A percentile compares a stretch with the other conserved stretches of the same genome.
phyloP scores from a whole-genome alignment of 805 yeast species.

The Suhomyces canberraensis region DNA sequence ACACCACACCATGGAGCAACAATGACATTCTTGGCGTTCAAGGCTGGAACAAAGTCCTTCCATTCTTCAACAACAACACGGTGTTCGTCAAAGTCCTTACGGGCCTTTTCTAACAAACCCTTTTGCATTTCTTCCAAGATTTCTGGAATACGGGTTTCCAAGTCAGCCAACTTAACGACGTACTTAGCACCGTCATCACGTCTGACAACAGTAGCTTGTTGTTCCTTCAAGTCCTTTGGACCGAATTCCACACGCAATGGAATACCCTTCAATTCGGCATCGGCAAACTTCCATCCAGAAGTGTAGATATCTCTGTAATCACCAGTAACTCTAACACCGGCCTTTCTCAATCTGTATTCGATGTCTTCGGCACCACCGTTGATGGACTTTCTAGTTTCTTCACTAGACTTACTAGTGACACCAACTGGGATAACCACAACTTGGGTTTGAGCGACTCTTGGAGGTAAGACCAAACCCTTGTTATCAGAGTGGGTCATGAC shows the following conservation, averaged over 20 bases:
- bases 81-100: slow-evolving; percentile 78
- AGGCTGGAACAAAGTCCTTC: slow-evolving; percentile 88
- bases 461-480: slow-evolving; percentile 97
- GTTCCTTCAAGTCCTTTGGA: slow-evolving; percentile 85
- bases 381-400: slow-evolving; percentile 69
- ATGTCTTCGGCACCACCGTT: slow-evolving; percentile 66
- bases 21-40: slow-evolving; percentile 87
- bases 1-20: slow-evolving; percentile 98
- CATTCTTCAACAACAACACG: slow-evolving; percentile 78
- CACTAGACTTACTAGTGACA: slow-evolving; percentile 78
- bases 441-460: slow-evolving; percentile 91
- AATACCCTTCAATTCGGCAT: slow-evolving; percentile 93
- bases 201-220: slow-evolving; percentile 84
- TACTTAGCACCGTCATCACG: slow-evolving; percentile 84
- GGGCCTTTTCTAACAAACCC: slow-evolving; percentile 74
- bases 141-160: slow-evolving; percentile 66
- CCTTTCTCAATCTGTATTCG: slow-evolving; percentile 55
- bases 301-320: slow-evolving; percentile 94
- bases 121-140: slow-evolving; percentile 79
- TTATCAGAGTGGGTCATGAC: slow-evolving; percentile 98
- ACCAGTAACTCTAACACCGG: slow-evolving; percentile 72
- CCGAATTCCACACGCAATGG: slow-evolving; percentile 95
- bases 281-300: slow-evolving; percentile 98
- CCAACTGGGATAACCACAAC: slow-evolving; percentile 95
- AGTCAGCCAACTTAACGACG: slow-evolving; percentile 59